Evolutionary conservation across 2,329 filamentous ascomycete species (phyloP), one percentile per base, ranked within the genome.

Genomic region (Didymella segeticola): DNA sequence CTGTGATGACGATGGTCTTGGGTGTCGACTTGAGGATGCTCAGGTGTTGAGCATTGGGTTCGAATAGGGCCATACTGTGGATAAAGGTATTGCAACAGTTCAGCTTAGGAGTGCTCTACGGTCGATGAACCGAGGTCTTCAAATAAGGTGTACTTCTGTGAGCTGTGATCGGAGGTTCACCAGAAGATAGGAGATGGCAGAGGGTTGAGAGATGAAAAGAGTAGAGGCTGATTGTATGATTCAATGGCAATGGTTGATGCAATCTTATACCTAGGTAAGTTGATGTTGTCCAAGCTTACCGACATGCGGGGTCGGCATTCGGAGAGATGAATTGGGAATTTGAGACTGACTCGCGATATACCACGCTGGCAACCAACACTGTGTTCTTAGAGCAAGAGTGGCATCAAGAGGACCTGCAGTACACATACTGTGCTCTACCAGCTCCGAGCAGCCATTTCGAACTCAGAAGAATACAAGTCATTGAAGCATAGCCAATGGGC

Each of bases 1-100:
- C 73, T n/a, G 76, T 75, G 43, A 78, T 75, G 45, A 77, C 57
- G 43, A 74, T 67, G 1, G 69, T 73, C 54, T 70, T 71, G 2
- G 69, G 58, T 12, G 49, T 61, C 8, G 63, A 62, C 43, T 66
- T 62, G 23, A 72, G 52, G n/a, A 41, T 57, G 14, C 50, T 41
- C 30, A 71, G 57, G 19, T 50, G 33, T 15, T 62, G 49, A 14
- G 51, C 23, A 7, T 62, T 56, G 20, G 68, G 66, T 29, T 66
- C 45, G 53, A 73, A 69, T 15, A 68, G 58, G 0, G 68, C 47
- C 67, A 70, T 71, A 0, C 43, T 47, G 46, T n/a, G 7, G 20
- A 17, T 9, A 33, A n/a, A n/a, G n/a, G n/a, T n/a, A n/a, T n/a
- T n/a, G n/a, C n/a, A n/a, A n/a, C n/a, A n/a, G n/a, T n/a, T n/a